These are phyloP conservation scores for Sclerotinia trifoliorum DNA, from an alignment of 2,329 filamentous ascomycete genomes.

Conservation along the genomic window DNA sequence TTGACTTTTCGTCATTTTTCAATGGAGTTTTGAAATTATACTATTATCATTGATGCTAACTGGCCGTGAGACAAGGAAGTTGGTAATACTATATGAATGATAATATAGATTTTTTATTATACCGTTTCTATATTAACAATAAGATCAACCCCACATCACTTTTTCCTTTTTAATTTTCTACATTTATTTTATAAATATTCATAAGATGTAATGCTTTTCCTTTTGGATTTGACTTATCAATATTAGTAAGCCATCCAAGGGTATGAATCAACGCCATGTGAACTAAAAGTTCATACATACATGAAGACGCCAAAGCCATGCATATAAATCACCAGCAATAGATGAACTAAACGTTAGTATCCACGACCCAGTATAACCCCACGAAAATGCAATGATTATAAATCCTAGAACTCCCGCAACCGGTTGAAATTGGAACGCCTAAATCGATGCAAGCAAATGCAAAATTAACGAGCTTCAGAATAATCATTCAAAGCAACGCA, in stretches of 20 bases:
- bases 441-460: slow-evolving; percentile 6
- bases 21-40: no score
- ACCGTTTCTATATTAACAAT: no score
- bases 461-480: slow-evolving; percentile 35
- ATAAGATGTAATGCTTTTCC: background rate
- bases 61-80: no score
- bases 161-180: no score
- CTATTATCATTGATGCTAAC: no score
- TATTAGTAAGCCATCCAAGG: background rate
- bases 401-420: slow-evolving; percentile 18
- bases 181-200: background rate
- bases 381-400: background rate
- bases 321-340: background rate
- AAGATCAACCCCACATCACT: no score
- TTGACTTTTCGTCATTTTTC: no score
- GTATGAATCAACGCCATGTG: slow-evolving; percentile 14
- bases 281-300: background rate
- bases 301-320: slow-evolving; percentile 7
- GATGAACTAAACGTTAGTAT: background rate
- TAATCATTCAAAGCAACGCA: slow-evolving; percentile 72
- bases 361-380: background rate
- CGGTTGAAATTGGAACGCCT: slow-evolving; percentile 10
- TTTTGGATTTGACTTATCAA: background rate
- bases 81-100: no score
- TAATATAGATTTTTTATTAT: no score